Percentiles rank a stretch among this genome's conserved stretches.
These are phyloP conservation scores for Boechera stricta DNA, from an alignment of 345 rosid genomes.

Conservation along the genomic window DNA sequence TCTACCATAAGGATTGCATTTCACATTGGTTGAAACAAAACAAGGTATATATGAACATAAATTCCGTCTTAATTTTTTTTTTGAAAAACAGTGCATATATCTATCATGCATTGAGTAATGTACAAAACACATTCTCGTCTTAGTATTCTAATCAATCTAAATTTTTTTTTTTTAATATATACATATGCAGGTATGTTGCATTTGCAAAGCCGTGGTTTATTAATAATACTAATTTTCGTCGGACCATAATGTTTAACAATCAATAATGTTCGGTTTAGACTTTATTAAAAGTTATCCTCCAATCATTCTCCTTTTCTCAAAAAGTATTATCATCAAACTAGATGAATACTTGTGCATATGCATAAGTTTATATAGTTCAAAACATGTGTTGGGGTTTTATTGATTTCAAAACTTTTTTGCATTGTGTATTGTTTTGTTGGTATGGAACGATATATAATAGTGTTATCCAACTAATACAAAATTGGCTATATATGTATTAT, in stretches of 20 bases:
- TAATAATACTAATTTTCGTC: background rate
- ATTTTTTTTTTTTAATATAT: background rate
- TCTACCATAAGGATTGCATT: slow-evolving; percentile 43
- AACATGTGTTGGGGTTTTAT: background rate
- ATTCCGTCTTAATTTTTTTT: background rate
- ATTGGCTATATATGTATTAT: background rate
- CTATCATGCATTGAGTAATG: background rate
- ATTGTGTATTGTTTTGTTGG: background rate
- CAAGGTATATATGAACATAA: slow-evolving; percentile 17
- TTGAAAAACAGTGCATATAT: background rate
- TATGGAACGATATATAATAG: background rate
- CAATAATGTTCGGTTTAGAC: background rate
- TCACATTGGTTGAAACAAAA: slow-evolving; percentile 22
- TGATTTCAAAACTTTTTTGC: background rate
- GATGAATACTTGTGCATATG: background rate
- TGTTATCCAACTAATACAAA: background rate
- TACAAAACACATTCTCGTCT: background rate
- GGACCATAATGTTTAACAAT: background rate
- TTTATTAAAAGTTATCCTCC: background rate
- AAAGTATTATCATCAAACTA: background rate
- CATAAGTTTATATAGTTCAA: background rate
- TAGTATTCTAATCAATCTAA: background rate
- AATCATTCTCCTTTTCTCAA: background rate
- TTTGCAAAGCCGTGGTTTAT: slow-evolving; percentile 39
- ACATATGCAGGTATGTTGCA: slow-evolving; percentile 24